phyloP scores from a whole-genome alignment of 2,329 filamentous ascomycete genomes.

The Diplocarpon rosae region DNA sequence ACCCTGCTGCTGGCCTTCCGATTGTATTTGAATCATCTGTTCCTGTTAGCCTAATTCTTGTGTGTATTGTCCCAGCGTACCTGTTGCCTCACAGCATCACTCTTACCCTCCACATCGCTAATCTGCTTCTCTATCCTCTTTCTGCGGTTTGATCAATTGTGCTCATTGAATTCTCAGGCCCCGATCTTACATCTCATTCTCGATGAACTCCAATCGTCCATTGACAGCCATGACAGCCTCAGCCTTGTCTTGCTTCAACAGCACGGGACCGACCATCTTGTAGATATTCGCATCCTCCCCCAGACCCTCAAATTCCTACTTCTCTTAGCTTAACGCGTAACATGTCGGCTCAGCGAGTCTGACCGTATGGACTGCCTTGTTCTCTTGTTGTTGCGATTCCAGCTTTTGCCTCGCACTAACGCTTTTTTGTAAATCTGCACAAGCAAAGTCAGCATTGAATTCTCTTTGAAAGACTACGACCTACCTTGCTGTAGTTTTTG shows the following conservation, averaged over 20 bases:
- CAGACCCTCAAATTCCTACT: constrained; percentile 69
- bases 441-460: constrained; percentile 4
- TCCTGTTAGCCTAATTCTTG: background rate
- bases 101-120: constrained; percentile 49
- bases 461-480: background rate
- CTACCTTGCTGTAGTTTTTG: constrained; percentile 74
- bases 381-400: constrained; percentile 90
- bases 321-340: constrained; percentile 9
- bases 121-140: constrained; percentile 58
- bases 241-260: constrained; percentile 86
- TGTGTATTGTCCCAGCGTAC: constrained; percentile 30
- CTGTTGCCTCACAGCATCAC: constrained; percentile 54
- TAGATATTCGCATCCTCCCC: constrained; percentile 82
- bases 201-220: constrained; percentile 82
- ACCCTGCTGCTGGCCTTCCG: constrained; percentile 27
- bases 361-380: constrained; percentile 74
- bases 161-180: too few species aligned
- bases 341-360: background rate
- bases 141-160: constrained; percentile 30
- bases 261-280: constrained; percentile 85
- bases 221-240: constrained; percentile 89
- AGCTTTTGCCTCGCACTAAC: constrained; percentile 80
- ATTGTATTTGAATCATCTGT: constrained; percentile 35
- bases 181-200: constrained; percentile 74
- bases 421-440: constrained; percentile 63